Conservation (phyloP, 2,329 filamentous ascomycete genomes). For the Beauveria pseudobassiana region DNA sequence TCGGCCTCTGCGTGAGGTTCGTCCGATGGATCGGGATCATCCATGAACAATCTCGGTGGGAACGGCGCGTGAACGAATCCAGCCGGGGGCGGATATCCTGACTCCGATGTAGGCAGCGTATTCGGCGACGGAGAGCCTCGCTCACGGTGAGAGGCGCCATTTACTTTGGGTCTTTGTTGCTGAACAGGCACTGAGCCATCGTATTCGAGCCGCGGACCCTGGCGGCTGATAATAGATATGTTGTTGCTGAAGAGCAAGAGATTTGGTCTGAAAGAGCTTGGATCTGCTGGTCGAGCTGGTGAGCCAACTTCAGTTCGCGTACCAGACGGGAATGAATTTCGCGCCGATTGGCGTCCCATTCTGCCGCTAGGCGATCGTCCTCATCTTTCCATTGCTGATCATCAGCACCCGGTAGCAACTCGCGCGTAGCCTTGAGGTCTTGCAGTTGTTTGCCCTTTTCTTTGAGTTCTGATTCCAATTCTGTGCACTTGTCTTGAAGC, state of each 20-base stretch:
- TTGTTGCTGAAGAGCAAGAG: conserved; percentile 33
- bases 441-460: conserved; percentile 62
- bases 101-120: conserved; percentile 30
- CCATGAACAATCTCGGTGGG: conserved; percentile 43
- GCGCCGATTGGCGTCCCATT: conserved; percentile 47
- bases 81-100: conserved; percentile 41
- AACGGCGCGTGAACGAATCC: conserved; percentile 49
- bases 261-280: conserved; percentile 41
- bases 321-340: conserved; percentile 44
- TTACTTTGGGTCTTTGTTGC: conserved; percentile 40
- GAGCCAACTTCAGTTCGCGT: conserved; percentile 38
- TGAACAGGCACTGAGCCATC: conserved; percentile 34
- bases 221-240: conserved; percentile 39
- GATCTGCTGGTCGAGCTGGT: conserved; percentile 39
- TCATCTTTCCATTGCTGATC: conserved; percentile 49
- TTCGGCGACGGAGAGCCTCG: conserved; percentile 32
- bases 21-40: conserved; percentile 27
- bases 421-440: conserved; percentile 62
- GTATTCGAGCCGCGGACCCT: conserved; percentile 39
- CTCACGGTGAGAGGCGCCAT: conserved; percentile 40
- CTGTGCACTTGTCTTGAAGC: conserved; percentile 56
- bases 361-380: conserved; percentile 43
- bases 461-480: conserved; percentile 65
- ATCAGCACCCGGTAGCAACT: conserved; percentile 54
- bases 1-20: conserved; percentile 53